Evolutionary conservation across 2,329 filamentous ascomycete genomes (phyloP), one percentile per base, ranked within the genome.

Genomic region (Phaeosphaeria sp.): DNA sequence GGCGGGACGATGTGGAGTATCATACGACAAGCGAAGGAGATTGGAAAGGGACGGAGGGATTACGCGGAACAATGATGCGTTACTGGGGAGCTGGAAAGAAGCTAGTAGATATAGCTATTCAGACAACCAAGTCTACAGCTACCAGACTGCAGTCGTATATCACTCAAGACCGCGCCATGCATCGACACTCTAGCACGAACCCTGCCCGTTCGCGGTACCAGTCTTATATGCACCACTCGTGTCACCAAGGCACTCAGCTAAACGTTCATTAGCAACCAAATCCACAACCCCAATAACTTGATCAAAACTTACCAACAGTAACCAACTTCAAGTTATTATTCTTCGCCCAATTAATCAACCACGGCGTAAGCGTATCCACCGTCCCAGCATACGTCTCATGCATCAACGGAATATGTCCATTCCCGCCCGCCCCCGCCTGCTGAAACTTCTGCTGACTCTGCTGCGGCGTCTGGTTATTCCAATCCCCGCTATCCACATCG

Each of bases 311-410:
- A 74, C 71, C 72, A 46, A 75, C 72, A 46, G 73, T 76, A 8
- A 76, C 74, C 22, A 76, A 21, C 66, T 74, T 74, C 51, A 76
- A 36, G 46, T 71, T 72, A 22, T 76, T 76, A 45, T 63, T 66
- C 64, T 74, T 76, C 0, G 74, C 74, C 74, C 74, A 75, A 46
- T 70, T 75, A 49, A 76, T 75, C 60, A 76, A 55, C 74, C 74
- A 76, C 2, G 74, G 73, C 13, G 72, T 74, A 9, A 76, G 61
- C 21, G 71, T 73, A 53, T 74, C 60, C 1, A 76, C 74, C 18
- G 74, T 76, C 17, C 60, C 57, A 18, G 68, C 61, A 57, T 75
- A 75, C 15, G 72, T 75, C 65, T 76, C 74, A 46, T 76, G 74
- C 71, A 74, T 74, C 20, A 74, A 59, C 22, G 72, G 67, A 52